A percentile compares a stretch with the other conserved stretches of the same genome.
Evolutionary conservation across 129 eudicot genomes (phyloP).

Genomic region (Lactuca saligna): DNA sequence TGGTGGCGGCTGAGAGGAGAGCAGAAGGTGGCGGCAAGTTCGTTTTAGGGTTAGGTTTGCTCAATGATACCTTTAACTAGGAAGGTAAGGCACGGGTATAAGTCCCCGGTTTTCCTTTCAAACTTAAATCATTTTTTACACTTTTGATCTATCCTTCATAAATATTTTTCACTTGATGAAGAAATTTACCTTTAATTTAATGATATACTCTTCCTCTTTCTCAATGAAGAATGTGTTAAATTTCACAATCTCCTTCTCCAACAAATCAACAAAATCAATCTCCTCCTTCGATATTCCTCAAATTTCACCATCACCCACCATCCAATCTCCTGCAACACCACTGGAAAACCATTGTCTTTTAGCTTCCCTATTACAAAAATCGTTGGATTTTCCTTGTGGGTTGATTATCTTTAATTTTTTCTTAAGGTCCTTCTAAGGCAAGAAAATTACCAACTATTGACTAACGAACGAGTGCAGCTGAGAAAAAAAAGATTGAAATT

Average conservation of each 20-base stretch:
- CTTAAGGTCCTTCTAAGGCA: slow-evolving; percentile 82
- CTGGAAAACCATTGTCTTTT: slow-evolving; percentile 41
- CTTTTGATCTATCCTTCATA: too few species aligned
- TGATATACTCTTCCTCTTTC: slow-evolving; percentile 85
- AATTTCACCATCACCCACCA: slow-evolving; percentile 25
- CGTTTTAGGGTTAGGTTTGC: too few species aligned
- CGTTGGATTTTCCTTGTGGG: slow-evolving; percentile 31
- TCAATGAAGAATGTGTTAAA: slow-evolving; percentile 78
- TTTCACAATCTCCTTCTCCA: slow-evolving; percentile 83
- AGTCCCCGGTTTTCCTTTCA: too few species aligned
- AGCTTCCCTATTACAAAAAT: slow-evolving; percentile 22
- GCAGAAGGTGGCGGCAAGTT: too few species aligned
- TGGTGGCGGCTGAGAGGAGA: too few species aligned
- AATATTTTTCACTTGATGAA: not conserved
- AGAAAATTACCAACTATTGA: too few species aligned
- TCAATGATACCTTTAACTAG: too few species aligned
- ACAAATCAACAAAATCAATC: slow-evolving; percentile 63
- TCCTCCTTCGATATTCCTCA: slow-evolving; percentile 49
- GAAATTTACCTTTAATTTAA: slow-evolving; percentile 64
- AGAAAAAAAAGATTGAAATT: too few species aligned
- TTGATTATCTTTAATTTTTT: slow-evolving; percentile 62
- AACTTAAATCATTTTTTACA: too few species aligned
- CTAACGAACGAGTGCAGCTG: too few species aligned
- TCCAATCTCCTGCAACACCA: slow-evolving; percentile 31
- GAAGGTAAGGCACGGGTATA: too few species aligned